These are phyloP conservation scores for Cercospora brassicicola DNA, from an alignment of 2,329 filamentous ascomycete species.

Conservation along the genomic window DNA sequence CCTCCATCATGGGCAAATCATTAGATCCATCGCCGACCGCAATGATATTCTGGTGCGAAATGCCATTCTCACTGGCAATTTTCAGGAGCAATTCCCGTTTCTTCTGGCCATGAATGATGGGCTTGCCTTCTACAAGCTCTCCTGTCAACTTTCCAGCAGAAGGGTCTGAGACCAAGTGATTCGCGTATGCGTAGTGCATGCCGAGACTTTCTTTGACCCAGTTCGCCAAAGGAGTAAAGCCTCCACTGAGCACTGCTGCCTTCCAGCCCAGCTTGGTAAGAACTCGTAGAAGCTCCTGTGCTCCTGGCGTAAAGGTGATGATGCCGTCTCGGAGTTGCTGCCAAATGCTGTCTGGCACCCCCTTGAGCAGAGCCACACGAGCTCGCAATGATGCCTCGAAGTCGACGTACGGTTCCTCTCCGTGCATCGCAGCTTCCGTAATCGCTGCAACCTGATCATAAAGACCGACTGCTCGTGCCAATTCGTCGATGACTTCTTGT, in stretches of 20 bases:
- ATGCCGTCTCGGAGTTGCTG: slow-evolving; percentile 63
- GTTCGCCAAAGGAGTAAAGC: slow-evolving; percentile 82
- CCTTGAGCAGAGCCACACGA: slow-evolving; percentile 76
- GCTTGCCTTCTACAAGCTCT: slow-evolving; percentile 66
- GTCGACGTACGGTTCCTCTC: slow-evolving; percentile 69
- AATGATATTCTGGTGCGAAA: slow-evolving; percentile 66
- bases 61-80: slow-evolving; percentile 67
- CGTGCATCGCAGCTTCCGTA: slow-evolving; percentile 91
- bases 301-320: slow-evolving; percentile 80
- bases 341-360: slow-evolving; percentile 70
- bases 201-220: slow-evolving; percentile 82
- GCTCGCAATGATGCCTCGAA: slow-evolving; percentile 82
- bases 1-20: slow-evolving; percentile 75
- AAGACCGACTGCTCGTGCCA: slow-evolving; percentile 74
- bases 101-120: slow-evolving; percentile 73
- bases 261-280: slow-evolving; percentile 79
- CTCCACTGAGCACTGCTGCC: slow-evolving; percentile 87
- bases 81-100: slow-evolving; percentile 71
- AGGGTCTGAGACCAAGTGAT: slow-evolving; percentile 70
- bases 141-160: slow-evolving; percentile 62
- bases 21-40: slow-evolving; percentile 82
- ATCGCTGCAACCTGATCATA: slow-evolving; percentile 76
- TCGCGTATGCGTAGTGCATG: slow-evolving; percentile 85
- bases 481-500: slow-evolving; percentile 95
- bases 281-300: slow-evolving; percentile 68